Evolutionary conservation across 208 protist genomes (phyloP).

Genomic region (Acanthamoeba lenticulata): DNA sequence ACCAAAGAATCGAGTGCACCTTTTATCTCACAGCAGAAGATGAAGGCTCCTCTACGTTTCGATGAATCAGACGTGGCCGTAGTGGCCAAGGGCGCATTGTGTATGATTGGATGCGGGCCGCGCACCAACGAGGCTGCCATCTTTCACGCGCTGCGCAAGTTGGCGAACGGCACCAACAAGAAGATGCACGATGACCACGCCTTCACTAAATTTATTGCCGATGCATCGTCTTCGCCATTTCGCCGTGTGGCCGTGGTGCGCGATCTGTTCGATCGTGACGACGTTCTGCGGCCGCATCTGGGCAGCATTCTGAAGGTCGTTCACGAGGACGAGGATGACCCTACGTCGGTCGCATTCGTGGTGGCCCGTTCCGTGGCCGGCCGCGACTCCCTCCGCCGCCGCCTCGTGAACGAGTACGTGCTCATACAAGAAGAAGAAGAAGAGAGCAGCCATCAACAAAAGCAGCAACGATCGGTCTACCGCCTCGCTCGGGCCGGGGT

Average conservation of each 20-base stretch:
- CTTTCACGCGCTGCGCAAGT: not conserved
- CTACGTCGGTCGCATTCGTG: not conserved
- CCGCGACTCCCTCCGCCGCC: not conserved
- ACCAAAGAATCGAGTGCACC: no score
- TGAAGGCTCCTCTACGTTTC: not conserved
- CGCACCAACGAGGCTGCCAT: conserved; percentile 32
- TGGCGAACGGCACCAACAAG: not conserved
- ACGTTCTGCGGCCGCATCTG: not conserved
- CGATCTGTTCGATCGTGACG: conserved; percentile 53
- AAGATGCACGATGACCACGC: not conserved
- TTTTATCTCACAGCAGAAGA: no score
- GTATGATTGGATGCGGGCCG: not conserved
- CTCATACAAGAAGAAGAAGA: not conserved
- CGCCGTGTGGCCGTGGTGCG: conserved; percentile 55
- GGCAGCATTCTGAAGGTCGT: not conserved
- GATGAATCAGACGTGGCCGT: not conserved
- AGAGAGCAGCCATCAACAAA: not conserved
- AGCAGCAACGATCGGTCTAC: not conserved
- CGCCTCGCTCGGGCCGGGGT: not conserved
- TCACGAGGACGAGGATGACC: not conserved
- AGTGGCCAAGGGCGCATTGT: not conserved
- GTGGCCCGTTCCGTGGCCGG: not conserved
- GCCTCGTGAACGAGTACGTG: conserved; percentile 74
- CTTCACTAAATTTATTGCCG: not conserved
- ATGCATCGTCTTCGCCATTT: not conserved